These are phyloP conservation scores for Neonectria ditissima DNA, from an alignment of 2,329 filamentous ascomycete species.

Conservation along the genomic window DNA sequence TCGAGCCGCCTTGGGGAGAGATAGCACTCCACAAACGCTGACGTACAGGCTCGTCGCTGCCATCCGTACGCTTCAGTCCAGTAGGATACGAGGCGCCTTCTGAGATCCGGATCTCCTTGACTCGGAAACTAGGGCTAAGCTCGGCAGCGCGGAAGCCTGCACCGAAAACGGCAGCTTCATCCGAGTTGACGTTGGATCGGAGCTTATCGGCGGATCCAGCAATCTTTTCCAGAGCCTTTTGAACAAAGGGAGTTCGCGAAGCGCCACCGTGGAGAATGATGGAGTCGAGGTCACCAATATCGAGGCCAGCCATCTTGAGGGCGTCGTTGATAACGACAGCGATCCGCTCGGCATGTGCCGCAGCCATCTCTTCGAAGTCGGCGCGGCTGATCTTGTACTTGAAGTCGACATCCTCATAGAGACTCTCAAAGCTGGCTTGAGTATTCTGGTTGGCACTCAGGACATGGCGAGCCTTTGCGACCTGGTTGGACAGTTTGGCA, in stretches of 20 bases:
- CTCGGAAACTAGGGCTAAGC: constrained; percentile 93
- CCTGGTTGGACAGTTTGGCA: constrained; percentile 93
- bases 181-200: constrained; percentile 93
- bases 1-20: constrained; percentile 80
- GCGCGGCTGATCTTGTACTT: constrained; percentile 86
- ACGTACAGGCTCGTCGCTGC: constrained; percentile 76
- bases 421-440: constrained; percentile 82
- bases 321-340: constrained; percentile 77
- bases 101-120: constrained; percentile 92
- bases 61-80: constrained; percentile 78
- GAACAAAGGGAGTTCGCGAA: constrained; percentile 92
- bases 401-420: constrained; percentile 94
- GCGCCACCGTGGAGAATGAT: constrained; percentile 94
- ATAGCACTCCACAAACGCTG: constrained; percentile 86
- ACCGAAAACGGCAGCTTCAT: constrained; percentile 96
- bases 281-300: constrained; percentile 82
- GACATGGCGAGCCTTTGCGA: constrained; percentile 86
- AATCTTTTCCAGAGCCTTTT: constrained; percentile 84
- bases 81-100: constrained; percentile 81
- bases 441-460: constrained; percentile 93
- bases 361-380: constrained; percentile 83
- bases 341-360: constrained; percentile 76
- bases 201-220: constrained; percentile 82
- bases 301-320: constrained; percentile 77
- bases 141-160: constrained; percentile 94